Evolutionary conservation across 2,329 filamentous ascomycete species (phyloP).

Genomic region (Aureobasidium vineae): DNA sequence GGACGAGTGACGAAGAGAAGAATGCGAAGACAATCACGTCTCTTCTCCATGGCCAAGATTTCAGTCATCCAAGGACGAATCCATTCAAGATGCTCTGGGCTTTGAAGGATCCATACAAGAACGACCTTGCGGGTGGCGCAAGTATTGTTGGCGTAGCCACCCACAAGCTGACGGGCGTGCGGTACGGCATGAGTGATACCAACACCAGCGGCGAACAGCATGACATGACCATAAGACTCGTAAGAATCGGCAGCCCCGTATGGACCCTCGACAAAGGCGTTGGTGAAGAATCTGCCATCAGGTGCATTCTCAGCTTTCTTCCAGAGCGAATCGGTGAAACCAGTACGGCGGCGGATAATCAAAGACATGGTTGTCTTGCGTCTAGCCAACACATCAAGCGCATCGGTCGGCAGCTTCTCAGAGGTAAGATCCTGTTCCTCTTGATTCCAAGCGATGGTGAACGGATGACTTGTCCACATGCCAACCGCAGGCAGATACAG

Average conservation of each 20-base stretch:
- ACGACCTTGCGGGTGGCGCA: constrained; percentile 78
- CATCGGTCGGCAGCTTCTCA: constrained; percentile 51
- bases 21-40: constrained; percentile 79
- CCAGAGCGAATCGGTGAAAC: constrained; percentile 81
- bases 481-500: constrained; percentile 72
- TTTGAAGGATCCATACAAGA: constrained; percentile 90
- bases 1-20: constrained; percentile 89
- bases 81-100: constrained; percentile 88
- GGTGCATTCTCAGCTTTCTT: constrained; percentile 60
- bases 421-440: constrained; percentile 49
- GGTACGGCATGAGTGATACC: constrained; percentile 95
- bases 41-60: constrained; percentile 75
- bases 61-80: constrained; percentile 86
- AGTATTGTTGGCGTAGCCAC: constrained; percentile 62
- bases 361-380: constrained; percentile 66
- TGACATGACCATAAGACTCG: constrained; percentile 85
- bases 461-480: constrained; percentile 73
- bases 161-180: constrained; percentile 68
- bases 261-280: constrained; percentile 66
- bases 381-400: constrained; percentile 52
- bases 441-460: constrained; percentile 75
- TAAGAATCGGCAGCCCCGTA: constrained; percentile 62
- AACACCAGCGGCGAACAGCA: constrained; percentile 88
- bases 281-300: constrained; percentile 59
- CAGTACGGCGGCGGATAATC: constrained; percentile 81